Conservation (phyloP, 805 yeast genomes). For the Tetrapisispora iriomotensis region DNA sequence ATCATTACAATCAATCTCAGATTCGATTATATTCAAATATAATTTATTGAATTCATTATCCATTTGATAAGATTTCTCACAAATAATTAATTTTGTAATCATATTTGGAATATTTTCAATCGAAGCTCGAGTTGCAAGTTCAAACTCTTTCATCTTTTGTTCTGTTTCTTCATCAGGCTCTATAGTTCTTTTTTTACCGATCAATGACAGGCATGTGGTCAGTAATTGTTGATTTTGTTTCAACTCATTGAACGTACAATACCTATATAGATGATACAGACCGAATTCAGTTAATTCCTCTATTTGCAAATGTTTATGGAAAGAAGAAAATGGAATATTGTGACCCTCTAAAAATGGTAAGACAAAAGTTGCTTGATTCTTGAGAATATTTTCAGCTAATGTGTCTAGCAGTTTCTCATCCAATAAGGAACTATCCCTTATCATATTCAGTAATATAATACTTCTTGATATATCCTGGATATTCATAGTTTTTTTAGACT, state of each 20-base stretch:
- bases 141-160: too few species aligned
- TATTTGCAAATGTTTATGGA: constrained; percentile 7
- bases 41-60: not conserved
- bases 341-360: constrained; percentile 9
- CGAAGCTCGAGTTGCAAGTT: too few species aligned
- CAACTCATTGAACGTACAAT: constrained; percentile 4
- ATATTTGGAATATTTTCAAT: too few species aligned
- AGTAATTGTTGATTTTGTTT: constrained; percentile 3
- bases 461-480: constrained; percentile 17
- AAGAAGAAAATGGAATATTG: constrained; percentile 5
- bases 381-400: constrained; percentile 11
- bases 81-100: too few species aligned
- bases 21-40: constrained; percentile 22
- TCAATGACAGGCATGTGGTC: not conserved
- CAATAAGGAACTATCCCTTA: constrained; percentile 8
- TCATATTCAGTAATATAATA: constrained; percentile 12
- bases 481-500: constrained; percentile 19
- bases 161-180: too few species aligned
- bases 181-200: too few species aligned
- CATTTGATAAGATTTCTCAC: not conserved
- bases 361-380: constrained; percentile 7
- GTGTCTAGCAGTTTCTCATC: constrained; percentile 7
- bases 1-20: constrained; percentile 28
- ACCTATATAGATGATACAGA: constrained; percentile 8
- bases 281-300: constrained; percentile 12